These are phyloP conservation scores for Pinus taeda DNA, from an alignment of 75 land plant genomes.

Conservation along the genomic window DNA sequence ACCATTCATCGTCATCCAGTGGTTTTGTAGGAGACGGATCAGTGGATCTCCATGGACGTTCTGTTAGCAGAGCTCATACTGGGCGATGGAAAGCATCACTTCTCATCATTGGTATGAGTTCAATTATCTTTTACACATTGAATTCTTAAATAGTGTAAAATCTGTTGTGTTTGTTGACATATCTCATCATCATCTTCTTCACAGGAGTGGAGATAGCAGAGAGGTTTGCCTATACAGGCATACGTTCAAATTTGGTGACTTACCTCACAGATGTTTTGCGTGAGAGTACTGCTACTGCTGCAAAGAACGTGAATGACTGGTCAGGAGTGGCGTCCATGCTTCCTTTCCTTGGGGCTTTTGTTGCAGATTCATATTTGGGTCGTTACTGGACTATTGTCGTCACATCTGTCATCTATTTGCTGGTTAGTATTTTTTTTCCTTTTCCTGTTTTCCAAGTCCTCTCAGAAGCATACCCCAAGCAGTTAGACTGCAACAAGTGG, in stretches of 20 bases:
- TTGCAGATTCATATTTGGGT: constrained; percentile 60
- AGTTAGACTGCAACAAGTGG: no score
- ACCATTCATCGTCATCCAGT: no score
- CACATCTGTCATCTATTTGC: constrained; percentile 34
- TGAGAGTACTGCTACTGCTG: constrained; percentile 48
- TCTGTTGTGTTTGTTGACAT: neutral
- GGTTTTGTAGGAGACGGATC: constrained; percentile 6
- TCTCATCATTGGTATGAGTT: constrained; percentile 7
- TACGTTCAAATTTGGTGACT: constrained; percentile 52
- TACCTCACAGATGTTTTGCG: constrained; percentile 46
- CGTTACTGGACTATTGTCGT: constrained; percentile 45
- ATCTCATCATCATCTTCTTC: neutral
- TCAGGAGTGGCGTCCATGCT: constrained; percentile 32
- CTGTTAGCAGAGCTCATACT: constrained; percentile 3
- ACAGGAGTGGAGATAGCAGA: constrained; percentile 69
- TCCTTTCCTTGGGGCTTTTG: constrained; percentile 52
- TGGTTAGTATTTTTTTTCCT: constrained; percentile 12
- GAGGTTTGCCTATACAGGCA: constrained; percentile 73
- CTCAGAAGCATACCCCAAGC: no score
- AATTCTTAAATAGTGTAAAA: neutral
- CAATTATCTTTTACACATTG: neutral
- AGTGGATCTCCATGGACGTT: neutral
- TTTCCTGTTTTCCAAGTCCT: no score
- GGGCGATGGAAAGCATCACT: constrained; percentile 1
- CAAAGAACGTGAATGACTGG: constrained; percentile 65